A percentile compares a stretch with the other conserved stretches of the same genome.
These are phyloP conservation scores for Pseudogymnoascus sp. DNA, from an alignment of 2,329 filamentous ascomycete genomes.

Conservation along the genomic window DNA sequence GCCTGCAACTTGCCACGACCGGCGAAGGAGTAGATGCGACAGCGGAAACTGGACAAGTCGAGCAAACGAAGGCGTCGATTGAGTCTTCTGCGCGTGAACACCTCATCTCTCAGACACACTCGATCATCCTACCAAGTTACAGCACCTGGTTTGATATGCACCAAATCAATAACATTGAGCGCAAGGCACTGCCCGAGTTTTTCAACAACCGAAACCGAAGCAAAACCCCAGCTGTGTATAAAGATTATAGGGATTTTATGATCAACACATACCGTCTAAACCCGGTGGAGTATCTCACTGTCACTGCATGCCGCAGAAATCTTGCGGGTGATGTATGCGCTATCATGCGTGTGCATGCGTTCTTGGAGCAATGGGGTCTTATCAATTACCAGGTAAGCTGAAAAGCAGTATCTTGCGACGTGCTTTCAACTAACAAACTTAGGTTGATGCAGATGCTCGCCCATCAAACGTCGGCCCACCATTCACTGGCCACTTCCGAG, in stretches of 20 bases:
- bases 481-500: constrained; percentile 94
- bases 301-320: constrained; percentile 91
- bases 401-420: not conserved
- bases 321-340: constrained; percentile 95
- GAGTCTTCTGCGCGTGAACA: constrained; percentile 87
- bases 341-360: constrained; percentile 97
- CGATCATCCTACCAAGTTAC: constrained; percentile 94
- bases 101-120: constrained; percentile 85
- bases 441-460: constrained; percentile 94
- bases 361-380: constrained; percentile 95
- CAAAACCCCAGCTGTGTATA: constrained; percentile 95
- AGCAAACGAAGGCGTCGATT: constrained; percentile 69
- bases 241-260: constrained; percentile 99
- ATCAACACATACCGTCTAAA: constrained; percentile 98
- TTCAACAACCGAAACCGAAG: constrained; percentile 98
- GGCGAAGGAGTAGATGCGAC: constrained; percentile 39
- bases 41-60: constrained; percentile 43
- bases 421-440: constrained; percentile 25
- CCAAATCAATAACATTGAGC: constrained; percentile 79
- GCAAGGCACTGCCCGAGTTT: constrained; percentile 92
- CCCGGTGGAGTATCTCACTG: constrained; percentile 90
- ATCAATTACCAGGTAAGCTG: constrained; percentile 89
- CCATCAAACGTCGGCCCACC: constrained; percentile 93
- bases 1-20: constrained; percentile 36
- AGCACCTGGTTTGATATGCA: constrained; percentile 99